phyloP scores from a whole-genome alignment of 75 land plant species.

The Sequoiadendron giganteum region DNA sequence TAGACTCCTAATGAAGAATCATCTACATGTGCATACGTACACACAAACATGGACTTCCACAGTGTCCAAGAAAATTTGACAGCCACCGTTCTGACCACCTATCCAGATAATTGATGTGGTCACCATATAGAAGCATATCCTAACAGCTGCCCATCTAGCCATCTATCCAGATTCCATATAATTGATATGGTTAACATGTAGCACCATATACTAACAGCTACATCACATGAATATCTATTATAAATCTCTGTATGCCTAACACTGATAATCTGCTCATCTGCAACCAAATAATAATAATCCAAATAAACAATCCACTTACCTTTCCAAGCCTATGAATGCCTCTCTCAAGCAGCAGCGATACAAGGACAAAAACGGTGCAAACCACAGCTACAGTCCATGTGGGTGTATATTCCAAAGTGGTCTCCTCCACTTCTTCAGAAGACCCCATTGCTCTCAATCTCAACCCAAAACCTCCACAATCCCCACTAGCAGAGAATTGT shows the following conservation, averaged over 20 bases:
- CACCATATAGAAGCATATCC: too few species aligned
- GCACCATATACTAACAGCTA: not conserved
- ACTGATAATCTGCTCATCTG: not conserved
- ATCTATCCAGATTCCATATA: not conserved
- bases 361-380: slow-evolving; percentile 48
- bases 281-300: not conserved
- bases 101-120: too few species aligned
- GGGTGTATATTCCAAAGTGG: slow-evolving; percentile 48
- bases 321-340: slow-evolving; percentile 50
- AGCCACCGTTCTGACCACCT: too few species aligned
- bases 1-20: too few species aligned
- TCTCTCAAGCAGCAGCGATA: slow-evolving; percentile 46
- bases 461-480: not conserved
- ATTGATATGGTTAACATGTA: not conserved
- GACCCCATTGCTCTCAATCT: not conserved
- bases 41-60: too few species aligned
- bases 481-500: not conserved
- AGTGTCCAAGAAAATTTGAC: too few species aligned
- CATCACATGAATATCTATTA: not conserved
- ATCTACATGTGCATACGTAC: too few species aligned
- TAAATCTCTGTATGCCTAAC: not conserved
- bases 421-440: slow-evolving; percentile 8
- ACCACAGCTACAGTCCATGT: slow-evolving; percentile 67
- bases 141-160: not conserved
- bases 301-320: slow-evolving; percentile 18